phyloP scores from a whole-genome alignment of 2,329 filamentous ascomycete genomes.

The Aspergillus udagawae region DNA sequence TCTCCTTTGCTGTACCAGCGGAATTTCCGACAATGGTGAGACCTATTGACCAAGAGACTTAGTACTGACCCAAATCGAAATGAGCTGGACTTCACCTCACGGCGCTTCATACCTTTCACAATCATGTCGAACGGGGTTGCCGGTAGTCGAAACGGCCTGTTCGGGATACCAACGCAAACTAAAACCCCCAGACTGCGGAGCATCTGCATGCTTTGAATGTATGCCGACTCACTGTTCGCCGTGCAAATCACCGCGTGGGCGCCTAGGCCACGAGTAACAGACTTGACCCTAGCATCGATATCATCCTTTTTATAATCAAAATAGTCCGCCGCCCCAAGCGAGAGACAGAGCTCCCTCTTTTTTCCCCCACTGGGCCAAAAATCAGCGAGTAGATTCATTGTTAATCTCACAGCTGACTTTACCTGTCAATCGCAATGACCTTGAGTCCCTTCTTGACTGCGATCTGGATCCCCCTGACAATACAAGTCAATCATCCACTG shows the following conservation, averaged over 20 bases:
- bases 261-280: constrained; percentile 40
- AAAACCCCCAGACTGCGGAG: constrained; percentile 45
- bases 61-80: background rate
- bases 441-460: constrained; percentile 32
- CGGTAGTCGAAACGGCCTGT: constrained; percentile 40
- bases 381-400: background rate
- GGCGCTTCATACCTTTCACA: constrained; percentile 33
- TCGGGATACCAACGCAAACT: constrained; percentile 47
- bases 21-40: constrained; percentile 46
- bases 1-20: constrained; percentile 42
- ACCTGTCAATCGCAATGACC: constrained; percentile 38
- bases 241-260: constrained; percentile 47
- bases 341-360: constrained; percentile 31
- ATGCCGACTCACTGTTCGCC: constrained; percentile 44
- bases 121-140: constrained; percentile 47
- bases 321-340: constrained; percentile 31
- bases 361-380: constrained; percentile 25
- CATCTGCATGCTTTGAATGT: constrained; percentile 42
- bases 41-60: constrained; percentile 18
- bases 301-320: constrained; percentile 35
- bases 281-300: constrained; percentile 37
- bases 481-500: background rate
- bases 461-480: constrained; percentile 34
- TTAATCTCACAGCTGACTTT: background rate
- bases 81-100: background rate